Evolutionary conservation across 139 green algal genomes (phyloP), one percentile per base, ranked within the genome.

Genomic region (Penium margaritaceum): DNA sequence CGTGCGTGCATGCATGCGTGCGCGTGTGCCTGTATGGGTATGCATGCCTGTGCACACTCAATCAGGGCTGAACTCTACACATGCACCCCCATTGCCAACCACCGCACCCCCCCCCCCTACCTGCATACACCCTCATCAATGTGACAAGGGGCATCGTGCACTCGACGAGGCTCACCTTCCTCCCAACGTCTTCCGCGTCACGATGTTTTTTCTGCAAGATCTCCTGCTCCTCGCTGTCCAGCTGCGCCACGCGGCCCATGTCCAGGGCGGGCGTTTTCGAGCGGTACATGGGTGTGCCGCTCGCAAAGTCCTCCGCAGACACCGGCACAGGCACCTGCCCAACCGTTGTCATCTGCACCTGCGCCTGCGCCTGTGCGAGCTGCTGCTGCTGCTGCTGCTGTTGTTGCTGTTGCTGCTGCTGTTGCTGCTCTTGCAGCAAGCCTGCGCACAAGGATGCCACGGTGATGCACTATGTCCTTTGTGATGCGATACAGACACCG

Each of bases 181-280:
- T 77, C 0, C 34, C 70, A 0, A 36, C 35, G 24, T 77, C 70
- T 63, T 75, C 70, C 6, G 57, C 61, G 33, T 77, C 70, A 24
- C 5, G 63, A 24, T 77, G 70, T 34, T 72, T 77, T 15, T n/a
- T 61, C 36, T 72, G 21, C 4, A 77, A 3, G 17, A 29, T 58
- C 35, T 77, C 70, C 39, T 15, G 1, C 15, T 77, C 70, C 30
- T 77, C 70, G 63, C 15, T 62, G 0, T 72, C 60, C 24, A 77
- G 61, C 61, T 77, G 70, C n/a, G 74, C 72, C 35, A 72, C 70
- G 19, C 37, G 30, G 30, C 32, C 32, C 27, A 2, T 17, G 19
- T 77, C 70, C 58, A 77, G 61, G 32, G 27, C 35, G 1, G 70
- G 70, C 15, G 70, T 63, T 30, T 72, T 24, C 1, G 70, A 75